Base-by-base conservation (phyloP, 345 rosid genomes). In the Citrus cavaleriei region DNA sequence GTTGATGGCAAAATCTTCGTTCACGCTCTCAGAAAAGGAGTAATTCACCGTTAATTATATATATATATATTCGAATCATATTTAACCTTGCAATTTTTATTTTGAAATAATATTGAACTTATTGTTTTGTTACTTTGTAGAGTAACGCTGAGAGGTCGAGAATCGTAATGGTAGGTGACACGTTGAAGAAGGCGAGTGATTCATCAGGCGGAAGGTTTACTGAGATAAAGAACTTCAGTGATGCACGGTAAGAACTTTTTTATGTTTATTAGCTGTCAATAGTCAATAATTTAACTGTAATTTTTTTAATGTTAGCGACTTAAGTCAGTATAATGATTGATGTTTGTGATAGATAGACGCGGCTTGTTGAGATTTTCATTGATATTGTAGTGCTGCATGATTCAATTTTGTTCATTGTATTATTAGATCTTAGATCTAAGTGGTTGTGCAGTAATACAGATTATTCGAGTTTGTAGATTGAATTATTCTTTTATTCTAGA, bases 141-240 rank as follows among this genome's bases (percentile, higher is more conserved):
- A 89, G 98, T 12, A 92, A 93, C 82, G 98, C 98, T 21, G 98
- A 93, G 88, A 91, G 87, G 88, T 89, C 98, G 76, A 92, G 95
- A 76, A 90, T 95, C 64, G 81, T 95, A 38, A 91, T 95, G 97
- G 98, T 93, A 2, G 98, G 98, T 60, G 98, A 95, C 71, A 78
- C 94, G 12, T 81, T 93, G 75, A 95, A 92, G 84, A 93, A 87
- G 85, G 92, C 89, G 4, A 81, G 88, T 18, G 88, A 87, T 81
- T 84, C 91, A 14, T 90, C 95, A 24, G 90, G 78, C 34, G 94
- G 83, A 37, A 68, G 70, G 62, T 86, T 91, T 81, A 66, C 81
- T 42, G 89, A 86, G 74, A 86, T 93, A 71, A 89, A 75, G 49
- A 94, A 92, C 84, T 73, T 82, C 61, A 88, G 90, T 60, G 98